phyloP scores from a whole-genome alignment of 179 eudicot genomes.

The Gypsophila paniculata region DNA sequence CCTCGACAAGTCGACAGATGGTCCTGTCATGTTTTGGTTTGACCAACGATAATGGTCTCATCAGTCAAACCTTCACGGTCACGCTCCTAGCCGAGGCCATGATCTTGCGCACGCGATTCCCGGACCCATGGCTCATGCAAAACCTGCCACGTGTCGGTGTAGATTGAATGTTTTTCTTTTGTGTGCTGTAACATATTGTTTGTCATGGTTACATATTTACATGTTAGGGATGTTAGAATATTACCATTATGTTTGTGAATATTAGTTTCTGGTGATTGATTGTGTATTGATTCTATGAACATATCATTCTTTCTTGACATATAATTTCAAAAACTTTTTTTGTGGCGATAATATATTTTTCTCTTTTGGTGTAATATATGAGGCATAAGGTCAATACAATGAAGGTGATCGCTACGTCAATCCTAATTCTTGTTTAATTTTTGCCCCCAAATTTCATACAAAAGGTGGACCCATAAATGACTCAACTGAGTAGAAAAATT shows the following conservation, averaged over 20 bases:
- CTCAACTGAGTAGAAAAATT: too few species aligned
- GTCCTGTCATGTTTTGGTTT: neutral
- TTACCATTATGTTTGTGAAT: neutral
- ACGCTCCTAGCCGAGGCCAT: neutral
- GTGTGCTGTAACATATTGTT: neutral
- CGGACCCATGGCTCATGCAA: neutral
- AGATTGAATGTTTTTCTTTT: neutral
- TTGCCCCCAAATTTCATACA: too few species aligned
- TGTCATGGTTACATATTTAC: neutral
- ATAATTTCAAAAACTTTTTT: too few species aligned
- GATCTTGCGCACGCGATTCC: neutral
- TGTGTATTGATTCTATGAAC: too few species aligned
- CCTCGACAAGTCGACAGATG: neutral
- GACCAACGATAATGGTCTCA: neutral
- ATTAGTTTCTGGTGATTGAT: neutral
- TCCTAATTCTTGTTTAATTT: too few species aligned
- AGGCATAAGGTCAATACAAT: too few species aligned
- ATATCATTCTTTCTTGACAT: too few species aligned
- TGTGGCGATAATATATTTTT: too few species aligned
- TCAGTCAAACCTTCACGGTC: neutral
- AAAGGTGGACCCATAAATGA: too few species aligned
- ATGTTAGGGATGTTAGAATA: neutral
- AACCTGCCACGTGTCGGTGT: neutral
- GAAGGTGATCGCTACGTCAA: too few species aligned
- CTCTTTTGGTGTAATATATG: too few species aligned